Base-by-base conservation (phyloP, 1,139 yeast genomes). In the Meyerozyma sp. region DNA sequence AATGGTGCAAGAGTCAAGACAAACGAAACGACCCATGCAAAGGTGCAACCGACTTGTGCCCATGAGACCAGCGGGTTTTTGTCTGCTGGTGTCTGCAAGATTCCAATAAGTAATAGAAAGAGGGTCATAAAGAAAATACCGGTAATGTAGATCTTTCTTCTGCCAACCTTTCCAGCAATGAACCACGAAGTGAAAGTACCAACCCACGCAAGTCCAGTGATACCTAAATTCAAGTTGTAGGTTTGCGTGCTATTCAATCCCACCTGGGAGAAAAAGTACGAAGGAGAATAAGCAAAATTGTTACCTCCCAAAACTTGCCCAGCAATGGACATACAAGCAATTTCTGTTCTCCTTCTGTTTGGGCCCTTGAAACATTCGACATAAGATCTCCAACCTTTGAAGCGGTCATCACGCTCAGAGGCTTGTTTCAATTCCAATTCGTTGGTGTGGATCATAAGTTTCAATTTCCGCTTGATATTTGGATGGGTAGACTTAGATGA, bases 1-100 rank as follows among this genome's bases (percentile, higher is more conserved):
- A 60, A 45, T 4, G 65, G 63, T 35, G 63, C 63, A 44, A 60
- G 55, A 27, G 61, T 54, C 26, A 54, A 45, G 14, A 59, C 55
- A 45, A 57, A 60, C 9, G 58, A 52, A 11, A 55, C 59, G 13
- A 57, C 61, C 63, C 63, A 60, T 5, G 46, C 30, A 50, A 59
- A 52, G 3, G 58, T 54, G 13, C 57, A 32, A 16, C 49, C 62
- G 14, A 59, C 52, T 44, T 58, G 63, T 4, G 53, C 61, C 63
- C 63, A 59, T 44, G 52, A 48, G 5, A 58, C 48, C 1, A 50
- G 48, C 6, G 44, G 36, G 18, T 48, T 42, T 7, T 47, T 39
- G 44, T 53, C 59, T 5, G 50, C 49, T 14, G 61, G 59, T 23
- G 50, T 46, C 8, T 50, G 45, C 25, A 49, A 40, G 21, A 47